A percentile compares a stretch with the other conserved stretches of the same genome.
Evolutionary conservation across 805 yeast genomes (phyloP).

Genomic region (Metschnikowia henanensis): DNA sequence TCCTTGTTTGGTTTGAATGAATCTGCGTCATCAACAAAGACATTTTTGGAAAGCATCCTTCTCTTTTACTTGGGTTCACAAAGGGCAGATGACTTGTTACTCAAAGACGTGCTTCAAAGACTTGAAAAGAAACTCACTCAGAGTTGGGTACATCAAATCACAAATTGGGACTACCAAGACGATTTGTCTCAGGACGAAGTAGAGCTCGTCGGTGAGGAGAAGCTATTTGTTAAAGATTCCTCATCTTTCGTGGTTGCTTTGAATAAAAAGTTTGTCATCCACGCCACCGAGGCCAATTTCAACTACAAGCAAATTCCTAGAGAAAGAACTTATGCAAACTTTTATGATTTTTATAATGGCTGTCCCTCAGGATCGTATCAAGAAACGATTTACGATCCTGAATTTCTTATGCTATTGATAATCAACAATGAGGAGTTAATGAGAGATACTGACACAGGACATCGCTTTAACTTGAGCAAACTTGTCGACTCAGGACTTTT

Average conservation of each 20-base stretch:
- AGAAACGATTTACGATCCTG: constrained; percentile 58
- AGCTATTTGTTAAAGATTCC: constrained; percentile 43
- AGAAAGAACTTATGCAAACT: constrained; percentile 4
- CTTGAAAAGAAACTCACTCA: constrained; percentile 54
- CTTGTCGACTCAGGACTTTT: constrained; percentile 58
- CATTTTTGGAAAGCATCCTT: constrained; percentile 51
- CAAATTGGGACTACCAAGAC: constrained; percentile 63
- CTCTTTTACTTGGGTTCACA: constrained; percentile 60
- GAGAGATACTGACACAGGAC: constrained; percentile 21
- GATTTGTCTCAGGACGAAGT: constrained; percentile 41
- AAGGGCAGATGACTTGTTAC: constrained; percentile 57
- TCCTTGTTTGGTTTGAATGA: constrained; percentile 50
- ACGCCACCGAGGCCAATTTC: constrained; percentile 39
- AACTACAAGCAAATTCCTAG: constrained; percentile 1
- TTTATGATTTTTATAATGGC: constrained; percentile 1
- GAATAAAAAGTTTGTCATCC: constrained; percentile 48
- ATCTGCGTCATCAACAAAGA: constrained; percentile 43
- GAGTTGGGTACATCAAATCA: constrained; percentile 67
- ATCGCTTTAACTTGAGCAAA: constrained; percentile 51
- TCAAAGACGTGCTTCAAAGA: constrained; percentile 53
- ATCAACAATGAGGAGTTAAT: constrained; percentile 68
- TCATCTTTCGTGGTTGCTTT: constrained; percentile 52
- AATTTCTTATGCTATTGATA: constrained; percentile 61
- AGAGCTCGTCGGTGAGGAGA: constrained; percentile 49
- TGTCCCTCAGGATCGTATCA: constrained; percentile 19